Evolutionary conservation across 2,329 filamentous ascomycete genomes (phyloP), one percentile per base, ranked within the genome.

Genomic region (Talaromyces rugulosus): DNA sequence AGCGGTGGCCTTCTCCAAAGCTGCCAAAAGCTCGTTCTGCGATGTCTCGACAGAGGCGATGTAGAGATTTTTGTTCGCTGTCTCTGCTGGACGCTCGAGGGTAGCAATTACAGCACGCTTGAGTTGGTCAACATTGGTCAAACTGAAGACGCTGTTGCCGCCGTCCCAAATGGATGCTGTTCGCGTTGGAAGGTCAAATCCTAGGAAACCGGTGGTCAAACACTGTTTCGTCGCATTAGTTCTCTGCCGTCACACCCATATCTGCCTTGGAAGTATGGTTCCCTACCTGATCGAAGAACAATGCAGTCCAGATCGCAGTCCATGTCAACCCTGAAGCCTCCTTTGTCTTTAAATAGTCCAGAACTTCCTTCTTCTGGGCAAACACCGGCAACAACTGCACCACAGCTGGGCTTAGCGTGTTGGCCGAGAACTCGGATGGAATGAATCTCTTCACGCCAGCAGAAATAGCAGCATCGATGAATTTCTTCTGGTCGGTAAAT

Each of bases 261-360:
- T 6, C 30, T 47, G 57, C 8, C 30, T 23, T 30, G 31, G 2
- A 50, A 53, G 18, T 44, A 36, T 27, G 8, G 6, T 47, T 18
- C 64, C 65, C 50, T 61, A 68, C 63, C 83, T 82, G 85, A 68
- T 89, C 87, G 69, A 89, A 87, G 71, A 89, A 85, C 2, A 82
- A 75, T 0, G 86, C 85, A 9, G 77, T 83, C 3, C 85, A 80
- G 16, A 89, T 70, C 2, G 78, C 83, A 1, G 84, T 88, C 86
- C 87, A 89, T 36, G 77, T 81, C 64, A 89, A 82, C 0, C 66
- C 71, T 1, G 75, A 68, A 27, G 74, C 72, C 63, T 81, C 74
- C 65, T 82, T 81, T 30, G 73, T 72, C 64, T 82, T 78, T 23
- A 88, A 75, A 64, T 87, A 85, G 42, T 85, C 80, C 11, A 85